These are phyloP conservation scores for Delonix regia DNA, from an alignment of 306 rosid genomes.

Conservation along the genomic window DNA sequence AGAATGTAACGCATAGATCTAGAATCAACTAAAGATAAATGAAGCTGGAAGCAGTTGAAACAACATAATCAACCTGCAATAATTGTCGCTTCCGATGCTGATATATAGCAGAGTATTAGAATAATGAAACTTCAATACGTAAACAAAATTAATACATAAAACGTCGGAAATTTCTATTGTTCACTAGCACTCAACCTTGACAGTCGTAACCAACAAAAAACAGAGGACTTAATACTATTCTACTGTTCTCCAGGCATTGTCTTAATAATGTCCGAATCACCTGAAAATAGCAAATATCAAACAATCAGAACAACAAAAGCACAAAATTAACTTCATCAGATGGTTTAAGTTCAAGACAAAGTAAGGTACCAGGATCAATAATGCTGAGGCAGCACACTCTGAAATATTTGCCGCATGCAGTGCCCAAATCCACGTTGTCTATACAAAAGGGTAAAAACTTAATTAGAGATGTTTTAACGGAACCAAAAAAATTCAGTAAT, in stretches of 20 bases:
- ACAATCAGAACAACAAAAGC: neutral
- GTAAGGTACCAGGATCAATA: slow-evolving; percentile 65
- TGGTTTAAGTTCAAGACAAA: neutral
- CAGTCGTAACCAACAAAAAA: neutral
- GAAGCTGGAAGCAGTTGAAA: neutral
- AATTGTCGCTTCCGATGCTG: neutral
- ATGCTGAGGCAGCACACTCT: slow-evolving; percentile 95
- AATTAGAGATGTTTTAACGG: neutral
- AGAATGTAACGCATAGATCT: neutral
- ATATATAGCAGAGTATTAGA: neutral
- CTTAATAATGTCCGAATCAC: slow-evolving; percentile 62
- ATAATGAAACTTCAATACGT: slow-evolving; percentile 4
- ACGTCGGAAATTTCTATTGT: neutral
- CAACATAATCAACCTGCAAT: neutral
- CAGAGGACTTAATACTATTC: neutral
- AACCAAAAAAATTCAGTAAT: neutral
- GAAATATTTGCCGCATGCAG: slow-evolving; percentile 82
- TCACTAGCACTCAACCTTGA: neutral
- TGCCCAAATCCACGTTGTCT: slow-evolving; percentile 87
- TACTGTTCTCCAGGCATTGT: slow-evolving; percentile 48
- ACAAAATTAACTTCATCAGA: neutral
- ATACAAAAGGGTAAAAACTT: neutral
- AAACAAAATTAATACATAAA: slow-evolving; percentile 15
- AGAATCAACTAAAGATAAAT: neutral
- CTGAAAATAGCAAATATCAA: slow-evolving; percentile 34